Base-by-base conservation (phyloP, 306 rosid genomes). In the Luffa aegyptiaca region DNA sequence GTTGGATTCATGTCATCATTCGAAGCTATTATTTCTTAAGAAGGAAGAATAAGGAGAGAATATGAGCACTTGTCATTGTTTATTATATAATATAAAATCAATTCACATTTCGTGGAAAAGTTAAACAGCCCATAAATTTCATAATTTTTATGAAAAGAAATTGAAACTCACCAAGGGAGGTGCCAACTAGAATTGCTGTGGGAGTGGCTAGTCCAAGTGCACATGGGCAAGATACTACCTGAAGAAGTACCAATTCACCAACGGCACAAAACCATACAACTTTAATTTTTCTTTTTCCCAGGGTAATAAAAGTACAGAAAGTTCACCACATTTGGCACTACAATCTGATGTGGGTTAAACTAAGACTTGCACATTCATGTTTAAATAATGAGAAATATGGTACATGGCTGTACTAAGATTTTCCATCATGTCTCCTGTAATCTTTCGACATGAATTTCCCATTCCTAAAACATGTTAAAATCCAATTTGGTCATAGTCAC, bases 171-270 rank as follows among this genome's bases (percentile, higher is more conserved):
- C 97, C 98, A 57, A 93, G 93, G 55, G 98, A 93, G 82, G 97
- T 95, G 89, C 99, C 99, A 78, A 93, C 97, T 72, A 96, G 89
- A 86, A 93, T 96, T 83, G 99, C 97, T 46, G 98, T 96, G 71
- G 98, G 99, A 77, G 99, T 95, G 79, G 97, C 99, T 76, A 95
- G 98, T 85, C 99, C 99, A 84, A 95, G 76, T 72, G 97, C 99
- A 79, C 99, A 96, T 51, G 99, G 99, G 84, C 98, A 96, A 82
- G 98, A 96, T 81, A 96, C 98, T 78, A 96, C 99, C 98, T 95
- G 93, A 76, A 84, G 37, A 75, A 46, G 31, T 5, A 59, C 17
- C 81, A 76, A 63, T 62, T 62, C 21, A 39, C 58, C 75, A 66
- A 10, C n/a, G 4, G 37, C 4, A 16, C 58, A 52, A 75, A 79